Evolutionary conservation across 169 alveolate genomes (phyloP).

Genomic region (Miamiensis avidus): DNA sequence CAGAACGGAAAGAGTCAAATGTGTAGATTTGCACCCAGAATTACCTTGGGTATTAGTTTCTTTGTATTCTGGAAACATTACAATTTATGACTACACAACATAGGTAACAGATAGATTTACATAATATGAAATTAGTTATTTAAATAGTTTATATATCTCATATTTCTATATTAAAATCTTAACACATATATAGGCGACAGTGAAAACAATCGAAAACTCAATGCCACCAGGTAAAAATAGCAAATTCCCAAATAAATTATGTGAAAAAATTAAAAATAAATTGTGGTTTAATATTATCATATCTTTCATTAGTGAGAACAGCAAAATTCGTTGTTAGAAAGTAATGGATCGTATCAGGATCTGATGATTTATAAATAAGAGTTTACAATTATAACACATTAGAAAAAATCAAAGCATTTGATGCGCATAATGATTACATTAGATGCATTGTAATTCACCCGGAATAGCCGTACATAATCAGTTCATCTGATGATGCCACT

Average conservation of each 20-base stretch:
- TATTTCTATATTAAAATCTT: too few relatives aligned
- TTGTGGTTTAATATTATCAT: too few relatives aligned
- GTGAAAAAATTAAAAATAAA: too few relatives aligned
- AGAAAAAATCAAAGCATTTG: constrained; percentile 93
- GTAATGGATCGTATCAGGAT: constrained; percentile 94
- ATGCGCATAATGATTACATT: constrained; percentile 98
- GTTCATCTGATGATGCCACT: constrained; percentile 98
- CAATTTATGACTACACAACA: constrained; percentile 79
- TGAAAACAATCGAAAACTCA: constrained; percentile 93
- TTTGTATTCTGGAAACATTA: constrained; percentile 92
- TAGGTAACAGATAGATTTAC: constrained; percentile 6
- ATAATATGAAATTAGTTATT: neutral
- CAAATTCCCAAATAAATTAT: too few relatives aligned
- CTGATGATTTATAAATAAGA: constrained; percentile 93
- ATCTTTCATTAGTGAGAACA: too few relatives aligned
- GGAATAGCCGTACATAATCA: constrained; percentile 92
- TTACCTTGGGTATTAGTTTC: constrained; percentile 97
- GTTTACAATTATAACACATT: constrained; percentile 96
- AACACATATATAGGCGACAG: constrained; percentile 73
- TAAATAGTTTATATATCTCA: too few relatives aligned
- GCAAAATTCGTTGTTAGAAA: constrained; percentile 95
- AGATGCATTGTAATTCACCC: constrained; percentile 97
- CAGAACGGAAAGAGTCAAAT: constrained; percentile 95
- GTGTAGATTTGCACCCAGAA: constrained; percentile 95
- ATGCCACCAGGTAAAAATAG: too few relatives aligned